A percentile compares a stretch with the other conserved stretches of the same genome.
Evolutionary conservation across 805 yeast genomes (phyloP).

Genomic region (Nakazawaea ambrosiae): DNA sequence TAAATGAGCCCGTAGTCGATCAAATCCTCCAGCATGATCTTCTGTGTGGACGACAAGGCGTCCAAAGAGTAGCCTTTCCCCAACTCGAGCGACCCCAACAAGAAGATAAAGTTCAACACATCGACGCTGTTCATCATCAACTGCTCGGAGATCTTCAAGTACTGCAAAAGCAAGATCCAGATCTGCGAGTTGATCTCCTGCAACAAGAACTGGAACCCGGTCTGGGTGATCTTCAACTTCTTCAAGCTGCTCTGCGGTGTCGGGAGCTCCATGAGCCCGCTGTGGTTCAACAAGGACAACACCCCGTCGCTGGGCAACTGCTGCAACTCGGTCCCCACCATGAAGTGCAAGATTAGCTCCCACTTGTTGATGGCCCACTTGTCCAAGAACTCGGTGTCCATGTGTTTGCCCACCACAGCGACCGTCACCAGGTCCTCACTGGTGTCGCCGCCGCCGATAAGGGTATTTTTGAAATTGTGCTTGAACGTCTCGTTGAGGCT

Average conservation of each 20-base stretch:
- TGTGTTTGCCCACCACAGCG: conserved; percentile 20
- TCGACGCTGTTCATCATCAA: conserved; percentile 94
- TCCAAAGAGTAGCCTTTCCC: conserved; percentile 78
- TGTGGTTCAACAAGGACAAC: conserved; percentile 62
- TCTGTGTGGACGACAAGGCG: conserved; percentile 71
- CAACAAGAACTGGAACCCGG: conserved; percentile 88
- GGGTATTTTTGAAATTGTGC: conserved; percentile 68
- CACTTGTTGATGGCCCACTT: conserved; percentile 79
- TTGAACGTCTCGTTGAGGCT: conserved; percentile 70
- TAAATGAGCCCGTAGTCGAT: conserved; percentile 89
- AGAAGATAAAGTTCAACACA: conserved; percentile 86
- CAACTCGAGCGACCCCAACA: conserved; percentile 86
- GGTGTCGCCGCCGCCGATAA: conserved; percentile 73
- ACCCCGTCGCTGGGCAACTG: conserved; percentile 78
- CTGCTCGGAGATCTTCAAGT: conserved; percentile 75
- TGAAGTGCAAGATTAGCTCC: conserved; percentile 93
- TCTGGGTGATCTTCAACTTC: conserved; percentile 68
- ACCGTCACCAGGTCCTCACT: background rate
- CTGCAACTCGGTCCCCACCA: conserved; percentile 87
- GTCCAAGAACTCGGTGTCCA: conserved; percentile 63
- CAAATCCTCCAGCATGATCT: conserved; percentile 80
- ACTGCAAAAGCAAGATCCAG: conserved; percentile 87
- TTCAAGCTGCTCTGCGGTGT: conserved; percentile 13
- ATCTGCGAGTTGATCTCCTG: conserved; percentile 93
- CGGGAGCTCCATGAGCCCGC: conserved; percentile 78